Base-by-base conservation (phyloP, 139 green algal genomes). In the Volvox reticuliferus region DNA sequence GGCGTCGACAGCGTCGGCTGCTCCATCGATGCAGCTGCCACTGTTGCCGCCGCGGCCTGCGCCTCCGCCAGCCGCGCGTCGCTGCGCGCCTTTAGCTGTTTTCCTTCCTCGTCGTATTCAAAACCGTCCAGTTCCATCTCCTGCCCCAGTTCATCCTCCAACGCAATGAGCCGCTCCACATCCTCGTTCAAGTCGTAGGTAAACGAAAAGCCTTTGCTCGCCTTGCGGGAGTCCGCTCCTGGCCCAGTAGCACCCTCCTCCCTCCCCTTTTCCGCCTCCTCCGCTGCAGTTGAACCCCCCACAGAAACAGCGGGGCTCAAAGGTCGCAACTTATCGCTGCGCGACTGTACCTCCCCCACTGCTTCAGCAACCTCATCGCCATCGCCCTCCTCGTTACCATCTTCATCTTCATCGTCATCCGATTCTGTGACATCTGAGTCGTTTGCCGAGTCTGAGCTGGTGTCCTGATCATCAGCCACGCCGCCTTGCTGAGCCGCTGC, bases 161-260 rank as follows among this genome's bases (percentile, higher is more conserved):
- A 35, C 1, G 93, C 93, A 35, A 96, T 92, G 44, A 96, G 89
- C 61, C 89, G 65, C 36, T 95, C 94, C 33, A 97, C 37, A 67
- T 97, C 96, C 90, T 96, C 96, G 32, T 97, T 95, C 62, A 97
- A 82, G 80, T 97, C 96, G 36, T 95, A 96, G 6, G 78, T 95
- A 78, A 95, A 96, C 5, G 81, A 68, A 71, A 96, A 95, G 30
- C 50, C 86, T 50, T 73, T 90, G 69, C 69, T n/a, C 3, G 37
- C 67, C 24, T 68, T 68, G 9, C 21, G 35, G 0, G 26, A 35
- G 24, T 24, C 68, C 63, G 32, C 63, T 24, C 33, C 82, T 44
- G 82, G 21, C 35, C 61, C 44, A 55, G 44, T 55, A 55, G 44
- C 44, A 55, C 44, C 44, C 5, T 55, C 44, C 9, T 55, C 44